Conservation (phyloP, 23 red algal species). For the Pyropia haitanensis region DNA sequence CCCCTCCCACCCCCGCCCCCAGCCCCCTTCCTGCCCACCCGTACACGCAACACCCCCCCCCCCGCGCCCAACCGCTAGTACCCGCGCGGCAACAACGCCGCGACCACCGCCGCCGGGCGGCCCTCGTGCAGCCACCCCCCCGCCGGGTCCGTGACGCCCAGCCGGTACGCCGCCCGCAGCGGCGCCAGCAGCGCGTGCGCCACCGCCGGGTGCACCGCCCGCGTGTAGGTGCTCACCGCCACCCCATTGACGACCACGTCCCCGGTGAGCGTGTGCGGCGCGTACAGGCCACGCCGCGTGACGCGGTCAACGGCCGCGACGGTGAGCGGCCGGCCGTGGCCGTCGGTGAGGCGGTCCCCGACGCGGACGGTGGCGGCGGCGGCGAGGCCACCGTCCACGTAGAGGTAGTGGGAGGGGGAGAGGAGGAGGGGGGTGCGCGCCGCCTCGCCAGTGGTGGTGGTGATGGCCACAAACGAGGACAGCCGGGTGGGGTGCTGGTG, state of each 20-base stretch:
- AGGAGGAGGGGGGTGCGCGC: not conserved
- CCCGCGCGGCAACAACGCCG: no score
- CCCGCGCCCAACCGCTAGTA: no score
- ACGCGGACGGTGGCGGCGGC: constrained; percentile 12
- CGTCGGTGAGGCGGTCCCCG: constrained; percentile 10
- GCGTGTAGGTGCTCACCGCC: constrained; percentile 42
- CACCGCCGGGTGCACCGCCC: constrained; percentile 31
- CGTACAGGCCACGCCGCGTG: constrained; percentile 12
- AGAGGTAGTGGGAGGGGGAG: constrained; percentile 44
- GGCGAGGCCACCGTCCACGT: constrained; percentile 19
- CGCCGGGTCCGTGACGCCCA: constrained; percentile 1
- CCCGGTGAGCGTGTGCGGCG: constrained; percentile 39
- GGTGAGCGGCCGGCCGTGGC: not conserved
- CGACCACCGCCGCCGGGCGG: not conserved
- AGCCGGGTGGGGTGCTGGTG: constrained; percentile 16
- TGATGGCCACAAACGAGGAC: constrained; percentile 34
- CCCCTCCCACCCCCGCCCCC: no score
- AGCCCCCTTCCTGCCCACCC: no score
- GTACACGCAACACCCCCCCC: no score
- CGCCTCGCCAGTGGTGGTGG: no score
- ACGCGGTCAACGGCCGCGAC: constrained; percentile 14
- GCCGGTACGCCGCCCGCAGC: not conserved
- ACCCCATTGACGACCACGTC: constrained; percentile 46
- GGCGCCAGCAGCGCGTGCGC: constrained; percentile 7
- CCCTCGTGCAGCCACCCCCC: not conserved